Evolutionary conservation across 2,329 filamentous ascomycete species (phyloP), one percentile per base, ranked within the genome.

Genomic region (Cercospora berteroae): DNA sequence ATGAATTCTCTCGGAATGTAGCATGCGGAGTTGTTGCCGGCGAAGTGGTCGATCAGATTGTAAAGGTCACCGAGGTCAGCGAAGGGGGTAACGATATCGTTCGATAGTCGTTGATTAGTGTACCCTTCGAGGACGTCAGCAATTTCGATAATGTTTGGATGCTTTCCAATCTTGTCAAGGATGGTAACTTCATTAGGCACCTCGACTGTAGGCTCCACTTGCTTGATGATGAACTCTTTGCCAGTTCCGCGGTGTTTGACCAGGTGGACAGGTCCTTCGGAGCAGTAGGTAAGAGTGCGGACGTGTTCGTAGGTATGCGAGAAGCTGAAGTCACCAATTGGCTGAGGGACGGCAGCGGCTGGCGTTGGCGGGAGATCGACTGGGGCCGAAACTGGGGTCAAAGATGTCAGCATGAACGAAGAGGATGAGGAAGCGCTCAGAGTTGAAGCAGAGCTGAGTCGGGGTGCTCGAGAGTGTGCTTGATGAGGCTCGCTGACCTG

Each of bases 21-120:
- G 13, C 64, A 20, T 3, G 23, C 55, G 52, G 27, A 27, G 52
- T 42, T 27, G 6, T 7, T n/a, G 2, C 20, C 5, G 13, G 60
- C 18, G 18, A 67, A 67, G 25, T 69, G 63, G 1, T 52, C 4
- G 29, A 70, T 60, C 23, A 73, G 65, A 18, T 70, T 66, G 33
- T 55, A 20, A 1, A 75, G 27, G 33, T 75, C 74, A 6, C 74
- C 74, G n/a, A 64, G 71, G 9, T 70, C 60, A 55, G 69, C 73
- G 61, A 67, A 75, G 13, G 73, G 71, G 0, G 67, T 64, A 4
- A 70, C 64, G 31, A 74, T 67, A 36, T 70, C 63, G 29, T 25
- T 52, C 13, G 63, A 63, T 10, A 50, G 55, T 31, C 39, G 57
- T 6, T 63, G 18, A 2, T 33, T 7, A 3, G 60, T 61, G 23